phyloP scores from a whole-genome alignment of 768 basidiomycete species.

The Tubosaeta sp. region DNA sequence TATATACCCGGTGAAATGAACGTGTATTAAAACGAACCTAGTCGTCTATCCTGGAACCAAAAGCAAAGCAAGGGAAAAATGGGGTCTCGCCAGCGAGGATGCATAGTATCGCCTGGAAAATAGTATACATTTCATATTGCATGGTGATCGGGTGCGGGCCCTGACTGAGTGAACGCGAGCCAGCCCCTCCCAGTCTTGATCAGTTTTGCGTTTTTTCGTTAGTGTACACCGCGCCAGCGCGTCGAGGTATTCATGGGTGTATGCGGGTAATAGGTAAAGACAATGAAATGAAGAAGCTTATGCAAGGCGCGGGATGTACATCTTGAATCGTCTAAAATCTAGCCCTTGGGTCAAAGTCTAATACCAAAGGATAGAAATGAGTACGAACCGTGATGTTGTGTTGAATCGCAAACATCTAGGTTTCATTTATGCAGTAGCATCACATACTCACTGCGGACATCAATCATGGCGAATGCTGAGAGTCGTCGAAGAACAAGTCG shows the following conservation, averaged over 20 bases:
- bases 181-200: neutral
- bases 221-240: slow-evolving; percentile 24
- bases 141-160: neutral
- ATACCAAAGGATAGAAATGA: neutral
- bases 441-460: neutral
- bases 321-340: slow-evolving; percentile 7
- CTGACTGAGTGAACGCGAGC: neutral
- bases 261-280: neutral
- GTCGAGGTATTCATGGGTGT: slow-evolving; percentile 4
- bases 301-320: neutral
- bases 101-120: neutral
- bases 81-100: slow-evolving; percentile 10
- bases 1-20: slow-evolving; percentile 15
- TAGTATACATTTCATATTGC: slow-evolving; percentile 2
- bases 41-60: slow-evolving; percentile 4
- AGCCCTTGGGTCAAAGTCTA: neutral
- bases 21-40: slow-evolving; percentile 21
- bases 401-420: slow-evolving; percentile 1
- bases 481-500: slow-evolving; percentile 11
- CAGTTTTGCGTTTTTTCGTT: neutral
- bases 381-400: slow-evolving; percentile 12
- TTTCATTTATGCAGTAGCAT: neutral
- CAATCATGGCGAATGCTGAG: slow-evolving; percentile 4
- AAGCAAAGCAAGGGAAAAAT: neutral
- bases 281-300: neutral